Evolutionary conservation across 495 filamentous ascomycete species (phyloP).

Genomic region (Aspergillus nidulans): DNA sequence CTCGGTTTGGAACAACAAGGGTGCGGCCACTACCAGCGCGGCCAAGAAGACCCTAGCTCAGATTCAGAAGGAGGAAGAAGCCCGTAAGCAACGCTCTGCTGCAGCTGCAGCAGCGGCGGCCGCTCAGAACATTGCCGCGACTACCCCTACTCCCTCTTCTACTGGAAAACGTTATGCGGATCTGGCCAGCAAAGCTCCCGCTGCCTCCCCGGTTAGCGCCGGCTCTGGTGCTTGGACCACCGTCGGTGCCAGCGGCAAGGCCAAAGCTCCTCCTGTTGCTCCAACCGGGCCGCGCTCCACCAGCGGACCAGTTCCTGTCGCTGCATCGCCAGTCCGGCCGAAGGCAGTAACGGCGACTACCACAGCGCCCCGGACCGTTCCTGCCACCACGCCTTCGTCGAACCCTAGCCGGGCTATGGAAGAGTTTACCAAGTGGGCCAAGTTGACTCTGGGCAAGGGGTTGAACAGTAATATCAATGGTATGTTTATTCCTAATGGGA

Average conservation of each 20-base stretch:
- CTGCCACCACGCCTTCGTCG: slow-evolving; percentile 32
- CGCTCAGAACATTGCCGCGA: slow-evolving; percentile 33
- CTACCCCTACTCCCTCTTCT: slow-evolving; percentile 44
- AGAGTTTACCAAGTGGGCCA: slow-evolving; percentile 92
- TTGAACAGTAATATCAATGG: slow-evolving; percentile 58
- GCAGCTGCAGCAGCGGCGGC: slow-evolving; percentile 49
- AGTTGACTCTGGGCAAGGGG: slow-evolving; percentile 61
- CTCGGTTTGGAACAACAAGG: slow-evolving; percentile 65
- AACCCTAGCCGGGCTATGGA: slow-evolving; percentile 62
- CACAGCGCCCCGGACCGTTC: slow-evolving; percentile 32
- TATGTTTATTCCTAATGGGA: slow-evolving; percentile 24
- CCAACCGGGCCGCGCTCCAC: slow-evolving; percentile 53
- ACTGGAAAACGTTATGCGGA: slow-evolving; percentile 91
- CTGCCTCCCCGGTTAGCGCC: slow-evolving; percentile 33
- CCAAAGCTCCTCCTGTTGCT: slow-evolving; percentile 64
- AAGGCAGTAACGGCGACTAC: slow-evolving; percentile 32
- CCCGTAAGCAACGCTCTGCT: slow-evolving; percentile 68
- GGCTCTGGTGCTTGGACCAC: slow-evolving; percentile 78
- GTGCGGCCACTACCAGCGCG: slow-evolving; percentile 37
- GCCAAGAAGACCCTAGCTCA: slow-evolving; percentile 90
- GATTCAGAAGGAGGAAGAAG: slow-evolving; percentile 95
- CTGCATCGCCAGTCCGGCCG: slow-evolving; percentile 33
- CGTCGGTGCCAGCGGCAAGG: slow-evolving; percentile 90
- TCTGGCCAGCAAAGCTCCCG: slow-evolving; percentile 73
- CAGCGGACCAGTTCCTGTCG: slow-evolving; percentile 44